Percentiles rank a stretch among this genome's conserved stretches.
These are phyloP conservation scores for Prunus persica DNA, from an alignment of 306 rosid species.

Conservation along the genomic window DNA sequence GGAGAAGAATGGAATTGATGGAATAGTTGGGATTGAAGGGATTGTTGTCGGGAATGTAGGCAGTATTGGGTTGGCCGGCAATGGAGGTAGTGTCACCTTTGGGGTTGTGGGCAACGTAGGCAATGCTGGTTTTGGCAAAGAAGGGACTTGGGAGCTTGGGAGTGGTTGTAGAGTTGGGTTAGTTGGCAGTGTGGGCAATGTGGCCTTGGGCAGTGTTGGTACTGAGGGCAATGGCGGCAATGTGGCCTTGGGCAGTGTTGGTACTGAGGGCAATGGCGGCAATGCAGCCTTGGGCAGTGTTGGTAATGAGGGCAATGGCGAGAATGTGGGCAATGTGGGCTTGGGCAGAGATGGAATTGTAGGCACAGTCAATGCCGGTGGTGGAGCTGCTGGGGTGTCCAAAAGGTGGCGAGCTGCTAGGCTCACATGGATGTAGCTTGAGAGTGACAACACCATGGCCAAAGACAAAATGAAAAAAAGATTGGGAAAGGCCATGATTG, in stretches of 20 bases:
- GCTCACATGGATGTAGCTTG: background rate
- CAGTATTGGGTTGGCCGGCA: background rate
- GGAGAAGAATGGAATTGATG: conserved; percentile 3
- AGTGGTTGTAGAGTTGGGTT: conserved; percentile 3
- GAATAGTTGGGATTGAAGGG: conserved; percentile 3
- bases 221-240: conserved; percentile 4
- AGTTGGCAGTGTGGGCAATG: conserved; percentile 11
- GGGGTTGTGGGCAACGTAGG: background rate
- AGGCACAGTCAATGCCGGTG: conserved; percentile 7
- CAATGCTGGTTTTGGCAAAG: conserved; percentile 4
- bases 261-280: background rate
- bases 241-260: conserved; percentile 8
- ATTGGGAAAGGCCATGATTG: background rate
- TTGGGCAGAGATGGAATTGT: conserved; percentile 10
- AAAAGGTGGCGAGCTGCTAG: conserved; percentile 18
- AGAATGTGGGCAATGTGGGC: background rate
- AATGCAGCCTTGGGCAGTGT: conserved; percentile 7
- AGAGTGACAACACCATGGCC: conserved; percentile 1
- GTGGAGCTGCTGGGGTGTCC: conserved; percentile 10
- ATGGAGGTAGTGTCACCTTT: conserved; percentile 1
- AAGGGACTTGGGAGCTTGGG: conserved; percentile 2
- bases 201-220: conserved; percentile 16
- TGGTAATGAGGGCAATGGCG: conserved; percentile 14
- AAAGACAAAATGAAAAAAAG: conserved; percentile 1
- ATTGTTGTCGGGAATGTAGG: conserved; percentile 14